Percentiles rank a stretch among this genome's conserved stretches.
Conservation (phyloP, 768 basidiomycete species). For the Lactifluus pinguis region DNA sequence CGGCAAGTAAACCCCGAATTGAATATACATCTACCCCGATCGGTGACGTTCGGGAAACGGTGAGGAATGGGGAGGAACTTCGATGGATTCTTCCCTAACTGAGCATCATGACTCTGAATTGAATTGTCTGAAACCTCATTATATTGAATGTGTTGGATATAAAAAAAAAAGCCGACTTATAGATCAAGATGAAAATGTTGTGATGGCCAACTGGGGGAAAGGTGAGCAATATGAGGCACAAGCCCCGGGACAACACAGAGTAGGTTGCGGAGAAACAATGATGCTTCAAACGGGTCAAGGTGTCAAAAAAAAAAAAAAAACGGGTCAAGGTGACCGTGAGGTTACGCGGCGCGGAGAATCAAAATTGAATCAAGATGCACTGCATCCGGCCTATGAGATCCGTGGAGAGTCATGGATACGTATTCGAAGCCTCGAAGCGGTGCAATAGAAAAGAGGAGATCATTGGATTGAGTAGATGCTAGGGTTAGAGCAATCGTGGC, state of each 20-base stretch:
- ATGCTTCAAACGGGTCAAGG: background rate
- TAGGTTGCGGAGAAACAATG: background rate
- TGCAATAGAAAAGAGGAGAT: background rate
- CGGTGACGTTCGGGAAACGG: background rate
- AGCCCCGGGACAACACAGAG: background rate
- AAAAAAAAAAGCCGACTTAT: too few species aligned
- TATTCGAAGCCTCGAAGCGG: background rate
- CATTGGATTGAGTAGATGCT: too few species aligned
- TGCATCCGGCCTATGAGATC: background rate
- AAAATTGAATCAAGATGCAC: background rate
- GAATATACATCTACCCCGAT: background rate
- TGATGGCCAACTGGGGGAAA: background rate
- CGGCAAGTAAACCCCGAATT: background rate
- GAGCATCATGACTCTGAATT: background rate
- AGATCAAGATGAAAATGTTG: too few species aligned
- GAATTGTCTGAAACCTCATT: background rate
- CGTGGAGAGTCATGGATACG: background rate
- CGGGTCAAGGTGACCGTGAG: background rate
- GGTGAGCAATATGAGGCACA: background rate
- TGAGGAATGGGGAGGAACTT: background rate
- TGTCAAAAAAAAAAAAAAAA: too few species aligned
- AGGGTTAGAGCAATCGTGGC: too few species aligned
- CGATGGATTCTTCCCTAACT: background rate
- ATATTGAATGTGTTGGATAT: too few species aligned
- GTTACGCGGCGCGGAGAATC: background rate